phyloP scores from a whole-genome alignment of 2,329 filamentous ascomycete species.

The Meredithiella fracta region DNA sequence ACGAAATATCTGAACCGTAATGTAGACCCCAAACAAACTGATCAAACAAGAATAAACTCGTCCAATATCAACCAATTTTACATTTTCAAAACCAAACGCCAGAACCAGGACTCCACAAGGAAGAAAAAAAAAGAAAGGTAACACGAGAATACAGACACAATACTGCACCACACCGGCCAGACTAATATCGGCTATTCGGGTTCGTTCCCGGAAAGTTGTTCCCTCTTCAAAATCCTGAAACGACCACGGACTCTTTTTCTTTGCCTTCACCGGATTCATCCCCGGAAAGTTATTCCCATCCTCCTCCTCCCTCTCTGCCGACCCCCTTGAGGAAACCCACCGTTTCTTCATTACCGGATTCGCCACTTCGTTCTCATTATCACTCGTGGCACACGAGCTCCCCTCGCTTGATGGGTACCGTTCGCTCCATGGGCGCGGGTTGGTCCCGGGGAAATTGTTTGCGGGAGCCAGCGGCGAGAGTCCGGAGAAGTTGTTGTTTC shows the following conservation, averaged over 20 bases:
- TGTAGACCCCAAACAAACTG: too few species aligned
- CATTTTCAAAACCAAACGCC: background rate
- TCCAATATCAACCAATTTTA: background rate
- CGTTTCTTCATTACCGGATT: background rate
- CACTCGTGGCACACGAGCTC: slow-evolving; percentile 1
- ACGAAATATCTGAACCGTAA: background rate
- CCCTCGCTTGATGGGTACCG: background rate
- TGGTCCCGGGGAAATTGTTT: slow-evolving; percentile 13
- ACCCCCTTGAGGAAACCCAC: background rate
- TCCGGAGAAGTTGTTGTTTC: slow-evolving; percentile 12
- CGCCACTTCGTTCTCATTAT: background rate
- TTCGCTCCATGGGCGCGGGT: slow-evolving; percentile 3
- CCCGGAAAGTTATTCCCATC: slow-evolving; percentile 15
- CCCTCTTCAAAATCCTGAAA: slow-evolving; percentile 6
- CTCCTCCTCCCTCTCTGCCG: slow-evolving; percentile 7
- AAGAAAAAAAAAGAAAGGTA: background rate
- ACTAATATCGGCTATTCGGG: slow-evolving; percentile 2
- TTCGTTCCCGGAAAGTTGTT: slow-evolving; percentile 14
- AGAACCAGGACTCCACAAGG: background rate
- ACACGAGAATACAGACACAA: background rate
- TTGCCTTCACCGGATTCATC: slow-evolving; percentile 4
- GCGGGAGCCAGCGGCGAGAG: background rate
- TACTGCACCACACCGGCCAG: background rate
- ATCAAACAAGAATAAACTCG: background rate
- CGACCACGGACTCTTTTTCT: slow-evolving; percentile 5